Percentiles rank a stretch among this genome's conserved stretches.
Conservation (phyloP, 306 rosid genomes). For the Medicago ruthenica region DNA sequence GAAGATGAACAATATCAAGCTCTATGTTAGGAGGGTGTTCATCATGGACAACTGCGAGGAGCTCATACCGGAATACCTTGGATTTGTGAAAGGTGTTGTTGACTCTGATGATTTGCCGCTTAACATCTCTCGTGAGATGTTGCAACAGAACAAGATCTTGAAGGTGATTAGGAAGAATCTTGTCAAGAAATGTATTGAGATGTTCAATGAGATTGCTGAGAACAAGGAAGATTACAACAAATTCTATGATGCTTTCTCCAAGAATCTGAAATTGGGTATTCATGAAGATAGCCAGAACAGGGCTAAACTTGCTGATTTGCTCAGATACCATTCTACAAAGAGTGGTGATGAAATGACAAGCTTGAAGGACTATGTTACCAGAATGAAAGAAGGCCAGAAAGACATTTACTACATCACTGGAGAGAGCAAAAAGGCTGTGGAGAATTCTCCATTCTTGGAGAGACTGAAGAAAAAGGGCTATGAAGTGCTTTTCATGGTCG, state of each 20-base stretch:
- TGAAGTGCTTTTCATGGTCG: constrained; percentile 75
- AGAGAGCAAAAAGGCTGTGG: constrained; percentile 75
- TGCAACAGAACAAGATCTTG: constrained; percentile 74
- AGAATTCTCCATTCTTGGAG: constrained; percentile 77
- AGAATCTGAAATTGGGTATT: constrained; percentile 72
- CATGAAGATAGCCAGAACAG: constrained; percentile 82
- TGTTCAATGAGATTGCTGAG: constrained; percentile 78
- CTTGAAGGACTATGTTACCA: constrained; percentile 69
- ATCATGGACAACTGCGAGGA: constrained; percentile 81
- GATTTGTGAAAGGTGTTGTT: constrained; percentile 75
- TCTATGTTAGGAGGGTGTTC: constrained; percentile 75
- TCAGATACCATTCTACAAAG: constrained; percentile 69
- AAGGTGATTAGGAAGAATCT: constrained; percentile 76
- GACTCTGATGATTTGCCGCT: constrained; percentile 80
- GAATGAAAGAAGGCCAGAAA: constrained; percentile 80
- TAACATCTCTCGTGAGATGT: constrained; percentile 75
- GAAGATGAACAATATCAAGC: constrained; percentile 78
- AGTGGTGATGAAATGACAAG: constrained; percentile 78
- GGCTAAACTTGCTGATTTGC: constrained; percentile 65
- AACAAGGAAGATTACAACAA: constrained; percentile 71
- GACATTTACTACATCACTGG: constrained; percentile 77
- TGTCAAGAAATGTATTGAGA: constrained; percentile 78
- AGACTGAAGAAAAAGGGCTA: constrained; percentile 71
- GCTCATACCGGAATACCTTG: constrained; percentile 76
- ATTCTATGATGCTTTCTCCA: constrained; percentile 72